Percentiles rank a stretch among this genome's conserved stretches.
Conservation (phyloP, 2,329 filamentous ascomycete genomes). For the Ploettnerulaceae sp. region DNA sequence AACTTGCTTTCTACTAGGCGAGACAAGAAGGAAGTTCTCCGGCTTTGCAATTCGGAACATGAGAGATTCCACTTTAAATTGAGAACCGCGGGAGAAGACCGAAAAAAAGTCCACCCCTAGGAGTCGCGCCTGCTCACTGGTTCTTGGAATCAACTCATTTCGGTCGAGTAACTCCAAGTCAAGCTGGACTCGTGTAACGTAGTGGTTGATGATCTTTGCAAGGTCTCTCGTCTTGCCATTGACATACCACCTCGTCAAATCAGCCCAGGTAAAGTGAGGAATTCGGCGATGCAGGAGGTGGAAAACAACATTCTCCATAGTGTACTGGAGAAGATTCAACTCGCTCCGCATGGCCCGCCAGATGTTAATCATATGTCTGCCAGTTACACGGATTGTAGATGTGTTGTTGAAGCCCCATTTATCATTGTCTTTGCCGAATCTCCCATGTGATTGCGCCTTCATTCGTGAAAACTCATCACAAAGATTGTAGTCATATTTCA, state of each 20-base stretch:
- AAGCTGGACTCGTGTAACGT: constrained; percentile 67
- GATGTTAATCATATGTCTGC: constrained; percentile 92
- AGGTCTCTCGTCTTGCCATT: constrained; percentile 65
- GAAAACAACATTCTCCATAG: constrained; percentile 92
- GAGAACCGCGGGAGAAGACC: constrained; percentile 88
- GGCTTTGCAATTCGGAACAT: constrained; percentile 99
- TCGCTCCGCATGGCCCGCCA: constrained; percentile 96
- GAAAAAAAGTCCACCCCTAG: constrained; percentile 96
- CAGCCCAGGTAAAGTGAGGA: constrained; percentile 77
- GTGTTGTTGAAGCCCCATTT: constrained; percentile 93
- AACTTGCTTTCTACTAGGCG: constrained; percentile 86
- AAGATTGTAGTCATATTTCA: constrained; percentile 85
- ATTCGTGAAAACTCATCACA: constrained; percentile 89
- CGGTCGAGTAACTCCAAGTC: constrained; percentile 87
- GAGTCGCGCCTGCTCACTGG: constrained; percentile 88
- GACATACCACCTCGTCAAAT: constrained; percentile 77
- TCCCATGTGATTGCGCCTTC: constrained; percentile 75
- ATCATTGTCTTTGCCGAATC: constrained; percentile 81
- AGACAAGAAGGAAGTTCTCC: constrained; percentile 87
- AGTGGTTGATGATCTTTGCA: constrained; percentile 72
- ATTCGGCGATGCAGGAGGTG: constrained; percentile 83
- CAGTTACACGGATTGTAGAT: constrained; percentile 87
- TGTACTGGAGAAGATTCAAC: constrained; percentile 87
- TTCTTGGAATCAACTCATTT: constrained; percentile 83
- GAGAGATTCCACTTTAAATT: constrained; percentile 97